Evolutionary conservation across 2,329 filamentous ascomycete species (phyloP).

Genomic region (Alternaria rosae): DNA sequence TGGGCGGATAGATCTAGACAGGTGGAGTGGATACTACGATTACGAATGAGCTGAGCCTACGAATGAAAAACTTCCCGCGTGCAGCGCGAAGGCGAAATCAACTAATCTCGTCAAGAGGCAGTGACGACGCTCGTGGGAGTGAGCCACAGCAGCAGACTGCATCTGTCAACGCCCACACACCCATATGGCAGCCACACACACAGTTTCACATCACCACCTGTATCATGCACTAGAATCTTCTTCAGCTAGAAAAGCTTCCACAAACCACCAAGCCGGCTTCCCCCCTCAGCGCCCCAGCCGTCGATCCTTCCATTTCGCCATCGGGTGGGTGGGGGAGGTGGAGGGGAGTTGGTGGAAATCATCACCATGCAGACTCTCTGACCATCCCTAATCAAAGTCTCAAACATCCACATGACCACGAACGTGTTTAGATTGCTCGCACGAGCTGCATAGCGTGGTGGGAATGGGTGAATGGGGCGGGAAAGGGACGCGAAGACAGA

Average conservation of each 20-base stretch:
- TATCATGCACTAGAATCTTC: slow-evolving; percentile 13
- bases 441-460: slow-evolving; percentile 4
- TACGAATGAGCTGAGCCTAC: neutral
- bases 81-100: neutral
- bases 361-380: neutral
- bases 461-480: neutral
- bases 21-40: neutral
- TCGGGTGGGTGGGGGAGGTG: neutral
- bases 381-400: slow-evolving; percentile 8
- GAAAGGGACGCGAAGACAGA: neutral
- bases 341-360: neutral
- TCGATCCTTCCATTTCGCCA: slow-evolving; percentile 1
- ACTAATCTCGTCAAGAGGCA: too few species aligned
- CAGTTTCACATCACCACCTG: neutral
- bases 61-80: neutral
- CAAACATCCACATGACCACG: slow-evolving; percentile 22
- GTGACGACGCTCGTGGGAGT: too few species aligned
- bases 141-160: too few species aligned
- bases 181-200: neutral
- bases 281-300: neutral
- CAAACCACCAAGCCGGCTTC: slow-evolving; percentile 8
- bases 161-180: neutral
- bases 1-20: neutral
- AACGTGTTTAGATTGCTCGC: neutral
- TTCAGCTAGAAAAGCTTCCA: slow-evolving; percentile 19